These are phyloP conservation scores for Microdochium nivale DNA, from an alignment of 2,329 filamentous ascomycete species.

Conservation along the genomic window DNA sequence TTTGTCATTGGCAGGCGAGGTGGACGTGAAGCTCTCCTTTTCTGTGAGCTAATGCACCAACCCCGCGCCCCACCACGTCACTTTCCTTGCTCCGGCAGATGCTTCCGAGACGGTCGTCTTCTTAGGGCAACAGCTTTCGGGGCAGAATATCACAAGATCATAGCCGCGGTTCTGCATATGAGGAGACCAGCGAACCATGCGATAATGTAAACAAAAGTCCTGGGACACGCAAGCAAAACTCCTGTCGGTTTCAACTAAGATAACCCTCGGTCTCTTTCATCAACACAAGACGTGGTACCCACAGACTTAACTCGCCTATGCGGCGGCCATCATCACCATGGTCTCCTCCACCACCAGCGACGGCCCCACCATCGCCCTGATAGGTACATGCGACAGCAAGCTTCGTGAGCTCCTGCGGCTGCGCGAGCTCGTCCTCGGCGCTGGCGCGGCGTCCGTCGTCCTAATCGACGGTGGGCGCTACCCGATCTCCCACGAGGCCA, in stretches of 20 bases:
- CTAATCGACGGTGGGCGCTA: slow-evolving; percentile 48
- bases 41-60: not conserved
- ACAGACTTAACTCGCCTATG: too few species aligned
- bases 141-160: not conserved
- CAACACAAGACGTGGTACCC: too few species aligned
- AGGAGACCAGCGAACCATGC: not conserved
- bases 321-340: too few species aligned
- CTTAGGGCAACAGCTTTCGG: not conserved
- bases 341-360: not conserved
- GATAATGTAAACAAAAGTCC: too few species aligned
- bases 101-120: not conserved
- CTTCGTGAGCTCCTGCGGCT: slow-evolving; percentile 47
- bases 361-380: slow-evolving; percentile 32
- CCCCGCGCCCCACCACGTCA: not conserved
- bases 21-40: not conserved
- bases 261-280: too few species aligned
- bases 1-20: not conserved
- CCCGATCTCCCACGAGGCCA: slow-evolving; percentile 29
- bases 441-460: slow-evolving; percentile 25
- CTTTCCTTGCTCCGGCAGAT: not conserved
- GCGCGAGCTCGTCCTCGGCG: slow-evolving; percentile 29
- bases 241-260: too few species aligned
- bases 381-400: slow-evolving; percentile 60
- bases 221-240: too few species aligned
- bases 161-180: too few species aligned